Base-by-base conservation (phyloP, 257 asterid species). In the Gentiana macrophylla region DNA sequence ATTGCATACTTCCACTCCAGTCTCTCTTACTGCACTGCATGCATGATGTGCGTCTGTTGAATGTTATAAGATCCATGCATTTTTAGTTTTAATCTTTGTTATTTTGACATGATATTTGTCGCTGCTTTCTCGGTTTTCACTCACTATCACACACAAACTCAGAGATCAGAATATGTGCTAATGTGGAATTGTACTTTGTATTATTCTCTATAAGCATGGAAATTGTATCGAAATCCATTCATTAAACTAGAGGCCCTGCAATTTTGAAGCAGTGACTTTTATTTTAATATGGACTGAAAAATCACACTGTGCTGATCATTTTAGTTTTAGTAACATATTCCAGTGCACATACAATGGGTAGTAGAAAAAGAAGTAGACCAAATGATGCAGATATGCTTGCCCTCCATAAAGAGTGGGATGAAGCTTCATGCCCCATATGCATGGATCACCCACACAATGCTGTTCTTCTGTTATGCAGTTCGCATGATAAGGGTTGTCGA, bases 381-480 rank as follows among this genome's bases (percentile, higher is more conserved):
- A 74, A 76, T 65, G 82, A 82, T 79, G 80, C 82, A 66, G 88
- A 89, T 74, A 69, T 68, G 69, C 72, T 69, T 77, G 76, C 76
- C 55, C 77, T 72, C 56, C 71, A 79, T 79, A 86, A 82, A 75
- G 98, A 90, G 78, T 86, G 79, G 95, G 98, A 91, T 50, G 98
- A 85, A 58, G 95, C 85, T 52, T 82, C 84, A 53, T 87, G 98
- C 67, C 79, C 98, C 61, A 80, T 91, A 77, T 84, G 94, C 78
- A 82, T 90, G 98, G 98, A 90, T 62, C 91, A 74, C 56, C 84
- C 84, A 32, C 84, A 78, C 72, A 78, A 78, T 69, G 94, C 96
- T 49, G 96, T 87, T 62, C 94, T 87, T 69, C 89, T 91, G 70
- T 63, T 87, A 67, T 91, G 98, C 84, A 79, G 80, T 67, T 88